Conservation (phyloP, 441 rosid species). For the Theobroma grandiflorum region DNA sequence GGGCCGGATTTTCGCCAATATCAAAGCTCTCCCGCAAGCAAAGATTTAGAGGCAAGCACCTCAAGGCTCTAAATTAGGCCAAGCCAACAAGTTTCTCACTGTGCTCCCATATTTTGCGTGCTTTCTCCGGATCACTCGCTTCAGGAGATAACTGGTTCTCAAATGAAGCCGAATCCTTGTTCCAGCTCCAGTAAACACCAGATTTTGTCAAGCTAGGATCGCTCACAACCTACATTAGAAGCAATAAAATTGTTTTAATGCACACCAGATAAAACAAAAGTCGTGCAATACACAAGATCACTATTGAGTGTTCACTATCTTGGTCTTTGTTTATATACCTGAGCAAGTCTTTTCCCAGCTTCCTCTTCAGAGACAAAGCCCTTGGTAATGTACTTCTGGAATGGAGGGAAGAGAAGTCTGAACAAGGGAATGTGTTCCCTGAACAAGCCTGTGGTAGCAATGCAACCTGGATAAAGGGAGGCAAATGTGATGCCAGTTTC, state of each 20-base stretch:
- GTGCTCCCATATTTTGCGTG: conserved; percentile 80
- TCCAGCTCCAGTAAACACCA: conserved; percentile 98
- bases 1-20: conserved; percentile 20
- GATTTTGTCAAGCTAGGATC: conserved; percentile 83
- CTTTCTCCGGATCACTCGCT: conserved; percentile 87
- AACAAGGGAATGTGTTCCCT: conserved; percentile 86
- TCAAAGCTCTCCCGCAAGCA: conserved; percentile 28
- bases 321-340: conserved; percentile 69
- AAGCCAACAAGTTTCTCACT: conserved; percentile 92
- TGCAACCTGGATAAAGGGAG: conserved; percentile 96
- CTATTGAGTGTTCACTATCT: conserved; percentile 1
- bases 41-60: conserved; percentile 14
- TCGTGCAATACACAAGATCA: background rate
- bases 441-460: conserved; percentile 92
- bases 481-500: conserved; percentile 84
- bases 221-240: conserved; percentile 69
- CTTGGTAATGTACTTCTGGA: conserved; percentile 93
- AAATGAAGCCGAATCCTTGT: conserved; percentile 82
- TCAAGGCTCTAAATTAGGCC: conserved; percentile 43
- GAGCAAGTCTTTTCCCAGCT: conserved; percentile 93
- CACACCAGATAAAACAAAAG: background rate
- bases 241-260: conserved; percentile 19
- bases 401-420: conserved; percentile 85
- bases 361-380: conserved; percentile 93
- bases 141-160: conserved; percentile 86